These are phyloP conservation scores for Malbranchea cinnamomea DNA, from an alignment of 2,329 filamentous ascomycete genomes.

Conservation along the genomic window DNA sequence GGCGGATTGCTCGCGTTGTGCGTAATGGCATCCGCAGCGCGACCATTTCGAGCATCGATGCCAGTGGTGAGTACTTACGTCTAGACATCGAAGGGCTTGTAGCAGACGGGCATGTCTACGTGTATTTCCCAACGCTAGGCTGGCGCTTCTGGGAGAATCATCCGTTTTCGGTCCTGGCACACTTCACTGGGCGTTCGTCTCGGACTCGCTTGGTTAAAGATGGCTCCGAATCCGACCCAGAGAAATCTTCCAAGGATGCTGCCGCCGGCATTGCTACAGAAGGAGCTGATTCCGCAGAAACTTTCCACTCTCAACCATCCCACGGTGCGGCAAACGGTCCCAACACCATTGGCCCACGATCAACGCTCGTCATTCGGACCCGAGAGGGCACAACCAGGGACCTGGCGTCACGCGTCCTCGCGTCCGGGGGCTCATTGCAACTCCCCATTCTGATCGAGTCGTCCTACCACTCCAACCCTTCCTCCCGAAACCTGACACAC, in stretches of 20 bases:
- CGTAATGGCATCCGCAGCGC: constrained; percentile 25
- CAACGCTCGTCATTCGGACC: constrained; percentile 22
- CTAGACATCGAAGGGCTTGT: constrained; percentile 28
- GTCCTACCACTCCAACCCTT: constrained; percentile 22
- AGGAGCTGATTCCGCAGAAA: background rate
- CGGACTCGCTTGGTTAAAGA: constrained; percentile 1
- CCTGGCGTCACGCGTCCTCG: constrained; percentile 13
- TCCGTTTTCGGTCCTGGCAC: constrained; percentile 34
- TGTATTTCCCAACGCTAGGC: constrained; percentile 35
- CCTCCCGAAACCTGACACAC: constrained; percentile 12
- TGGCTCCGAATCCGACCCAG: background rate
- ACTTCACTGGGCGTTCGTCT: constrained; percentile 13
- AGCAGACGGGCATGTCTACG: constrained; percentile 28
- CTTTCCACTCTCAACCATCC: background rate
- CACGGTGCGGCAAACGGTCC: background rate
- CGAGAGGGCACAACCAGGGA: constrained; percentile 21
- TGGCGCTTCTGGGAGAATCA: constrained; percentile 38
- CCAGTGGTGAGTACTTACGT: constrained; percentile 21
- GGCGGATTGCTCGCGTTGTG: constrained; percentile 25
- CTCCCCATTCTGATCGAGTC: constrained; percentile 28
- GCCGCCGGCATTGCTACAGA: background rate
- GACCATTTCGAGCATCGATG: constrained; percentile 23
- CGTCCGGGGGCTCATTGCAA: too few relatives aligned
- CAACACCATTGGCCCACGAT: background rate
- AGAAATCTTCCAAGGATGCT: background rate